Evolutionary conservation across 2,329 filamentous ascomycete species (phyloP).

Genomic region (Colletotrichum agaves): DNA sequence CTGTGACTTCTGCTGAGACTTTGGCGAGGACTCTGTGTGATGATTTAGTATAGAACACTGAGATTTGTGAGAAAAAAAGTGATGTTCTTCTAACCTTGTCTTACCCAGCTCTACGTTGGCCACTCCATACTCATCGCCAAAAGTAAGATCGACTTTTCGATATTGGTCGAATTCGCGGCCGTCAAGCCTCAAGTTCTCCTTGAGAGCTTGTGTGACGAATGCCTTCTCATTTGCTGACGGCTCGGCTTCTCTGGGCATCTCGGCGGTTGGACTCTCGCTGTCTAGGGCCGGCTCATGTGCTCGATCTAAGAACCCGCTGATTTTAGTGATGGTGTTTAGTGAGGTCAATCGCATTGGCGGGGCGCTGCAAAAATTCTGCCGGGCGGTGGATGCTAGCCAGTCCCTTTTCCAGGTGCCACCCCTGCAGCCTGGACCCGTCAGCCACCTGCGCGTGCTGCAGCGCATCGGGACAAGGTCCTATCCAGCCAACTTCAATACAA

Average conservation of each 20-base stretch:
- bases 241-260: conserved; percentile 92
- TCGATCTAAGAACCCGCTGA: neutral
- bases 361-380: conserved; percentile 57
- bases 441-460: conserved; percentile 18
- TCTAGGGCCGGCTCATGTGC: conserved; percentile 36
- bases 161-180: conserved; percentile 84
- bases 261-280: conserved; percentile 42
- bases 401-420: neutral
- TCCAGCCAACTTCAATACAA: conserved; percentile 8
- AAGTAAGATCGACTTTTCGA: conserved; percentile 79
- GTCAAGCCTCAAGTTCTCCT: conserved; percentile 84
- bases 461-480: neutral
- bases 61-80: neutral
- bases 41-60: conserved; percentile 7
- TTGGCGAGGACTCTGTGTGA: conserved; percentile 79
- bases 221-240: conserved; percentile 89
- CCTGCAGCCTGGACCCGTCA: conserved; percentile 16
- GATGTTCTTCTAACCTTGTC: conserved; percentile 72
- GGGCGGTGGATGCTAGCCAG: conserved; percentile 54
- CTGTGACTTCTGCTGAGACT: conserved; percentile 87
- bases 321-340: conserved; percentile 35
- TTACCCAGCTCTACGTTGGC: conserved; percentile 89
- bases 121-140: conserved; percentile 91
- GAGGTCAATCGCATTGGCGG: conserved; percentile 38
- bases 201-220: conserved; percentile 86